These are phyloP conservation scores for Metschnikowia matae DNA, from an alignment of 805 yeast species.

Conservation along the genomic window DNA sequence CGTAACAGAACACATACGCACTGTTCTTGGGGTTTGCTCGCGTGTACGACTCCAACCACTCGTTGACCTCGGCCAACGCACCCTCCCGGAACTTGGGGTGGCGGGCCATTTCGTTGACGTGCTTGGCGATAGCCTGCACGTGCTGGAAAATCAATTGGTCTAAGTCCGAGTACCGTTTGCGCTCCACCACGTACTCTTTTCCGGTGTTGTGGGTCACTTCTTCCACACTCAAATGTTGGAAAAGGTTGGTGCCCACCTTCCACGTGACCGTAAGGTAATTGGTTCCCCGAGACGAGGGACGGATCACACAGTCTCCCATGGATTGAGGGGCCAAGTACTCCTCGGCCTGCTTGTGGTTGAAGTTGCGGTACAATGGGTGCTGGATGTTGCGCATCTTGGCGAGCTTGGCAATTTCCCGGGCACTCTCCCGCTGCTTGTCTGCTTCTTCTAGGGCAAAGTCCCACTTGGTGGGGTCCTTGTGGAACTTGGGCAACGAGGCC, in stretches of 20 bases:
- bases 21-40: slow-evolving; percentile 88
- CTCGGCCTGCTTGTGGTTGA: slow-evolving; percentile 86
- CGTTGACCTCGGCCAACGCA: slow-evolving; percentile 70
- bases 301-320: slow-evolving; percentile 87
- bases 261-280: slow-evolving; percentile 91
- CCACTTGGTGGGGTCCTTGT: slow-evolving; percentile 68
- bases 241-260: slow-evolving; percentile 89
- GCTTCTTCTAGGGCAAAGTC: slow-evolving; percentile 68
- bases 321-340: slow-evolving; percentile 83
- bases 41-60: slow-evolving; percentile 84
- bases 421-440: slow-evolving; percentile 56
- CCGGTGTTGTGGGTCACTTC: slow-evolving; percentile 71
- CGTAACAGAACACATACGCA: slow-evolving; percentile 86
- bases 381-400: slow-evolving; percentile 75
- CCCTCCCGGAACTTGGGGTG: slow-evolving; percentile 89
- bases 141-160: slow-evolving; percentile 91
- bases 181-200: slow-evolving; percentile 59
- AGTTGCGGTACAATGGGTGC: slow-evolving; percentile 85
- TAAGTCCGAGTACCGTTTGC: slow-evolving; percentile 71
- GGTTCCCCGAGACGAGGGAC: slow-evolving; percentile 90
- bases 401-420: slow-evolving; percentile 60
- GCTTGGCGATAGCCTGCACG: slow-evolving; percentile 75
- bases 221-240: slow-evolving; percentile 84
- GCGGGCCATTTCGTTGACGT: slow-evolving; percentile 77
- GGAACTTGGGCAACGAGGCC: slow-evolving; percentile 44